Evolutionary conservation across 2,329 filamentous ascomycete genomes (phyloP), one percentile per base, ranked within the genome.

Genomic region (Thelonectria blattea): DNA sequence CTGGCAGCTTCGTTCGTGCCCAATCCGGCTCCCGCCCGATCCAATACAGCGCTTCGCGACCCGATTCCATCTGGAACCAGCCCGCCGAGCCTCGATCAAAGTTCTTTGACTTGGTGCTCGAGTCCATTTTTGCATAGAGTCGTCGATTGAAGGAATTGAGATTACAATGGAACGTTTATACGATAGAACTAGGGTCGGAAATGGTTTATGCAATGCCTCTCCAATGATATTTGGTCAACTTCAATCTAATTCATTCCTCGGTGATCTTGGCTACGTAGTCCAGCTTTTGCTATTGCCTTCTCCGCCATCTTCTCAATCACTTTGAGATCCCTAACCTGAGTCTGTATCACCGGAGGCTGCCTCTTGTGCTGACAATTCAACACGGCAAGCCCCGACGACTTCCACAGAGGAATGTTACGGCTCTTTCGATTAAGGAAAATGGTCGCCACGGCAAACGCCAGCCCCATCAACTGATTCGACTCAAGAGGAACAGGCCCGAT

Each of bases 111-210:
- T 32, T 56, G 8, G 63, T 69, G 15, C 61, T 69, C 7, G 67
- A 69, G 20, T 69, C 66, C 1, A 60, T 69, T 5, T 69, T 69
- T 47, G 65, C 65, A 59, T 69, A 68, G 5, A 30, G 46, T 11
- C 2, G 18, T 10, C n/a, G 10, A 37, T 7, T 32, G n/a, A 61
- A 30, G 43, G 41, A 37, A 58, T 43, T 20, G 41, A 20, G 17
- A 43, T 34, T 20, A 11, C 10, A 5, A 37, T 15, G 34, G 11
- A 37, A 37, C 15, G 12, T 15, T 3, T 14, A 37, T 2, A 37
- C 3, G 15, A 37, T 37, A 37, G 34, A 37, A 15, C 11, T 37
- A 37, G 11, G 34, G 34, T 14, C 15, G 15, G 34, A 15, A 37
- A 37, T 14, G 34, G 7, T 7, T 14, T 37, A 12, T 37, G 15